These are phyloP conservation scores for Hericium rajendrae DNA, from an alignment of 768 basidiomycete species.

Conservation along the genomic window DNA sequence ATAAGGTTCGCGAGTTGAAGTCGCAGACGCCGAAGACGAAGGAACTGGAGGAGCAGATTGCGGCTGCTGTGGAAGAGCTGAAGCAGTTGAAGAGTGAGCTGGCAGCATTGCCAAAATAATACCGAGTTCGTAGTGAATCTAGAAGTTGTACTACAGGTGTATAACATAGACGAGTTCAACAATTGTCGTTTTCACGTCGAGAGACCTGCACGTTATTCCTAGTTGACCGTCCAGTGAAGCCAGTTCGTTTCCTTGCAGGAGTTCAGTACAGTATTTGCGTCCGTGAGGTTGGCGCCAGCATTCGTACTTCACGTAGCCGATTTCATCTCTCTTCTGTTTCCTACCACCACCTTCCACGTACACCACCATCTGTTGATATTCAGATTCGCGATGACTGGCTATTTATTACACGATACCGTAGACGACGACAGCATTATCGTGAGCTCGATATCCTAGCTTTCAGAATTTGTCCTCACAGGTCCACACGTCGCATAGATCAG, in stretches of 20 bases:
- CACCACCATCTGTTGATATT: too few species aligned
- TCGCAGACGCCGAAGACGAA: slow-evolving; percentile 46
- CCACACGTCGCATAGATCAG: background rate
- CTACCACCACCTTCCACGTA: too few species aligned
- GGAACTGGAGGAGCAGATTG: slow-evolving; percentile 53
- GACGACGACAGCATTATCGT: background rate
- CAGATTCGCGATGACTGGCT: background rate
- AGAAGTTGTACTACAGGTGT: background rate
- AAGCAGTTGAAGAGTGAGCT: slow-evolving; percentile 59
- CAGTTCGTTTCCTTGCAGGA: too few species aligned
- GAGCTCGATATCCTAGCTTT: background rate
- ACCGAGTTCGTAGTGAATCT: too few species aligned
- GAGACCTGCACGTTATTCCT: background rate
- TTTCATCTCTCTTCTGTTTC: too few species aligned
- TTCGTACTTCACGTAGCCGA: too few species aligned
- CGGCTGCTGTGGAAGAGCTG: slow-evolving; percentile 50
- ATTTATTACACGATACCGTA: background rate
- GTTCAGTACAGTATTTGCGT: too few species aligned
- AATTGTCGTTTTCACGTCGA: background rate
- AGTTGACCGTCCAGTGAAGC: too few species aligned
- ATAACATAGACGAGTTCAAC: background rate
- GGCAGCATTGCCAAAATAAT: slow-evolving; percentile 13
- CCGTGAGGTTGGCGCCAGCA: too few species aligned
- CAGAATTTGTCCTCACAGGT: background rate
- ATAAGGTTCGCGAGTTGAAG: slow-evolving; percentile 64